phyloP scores from a whole-genome alignment of 768 basidiomycete species.

The Russula sp. region DNA sequence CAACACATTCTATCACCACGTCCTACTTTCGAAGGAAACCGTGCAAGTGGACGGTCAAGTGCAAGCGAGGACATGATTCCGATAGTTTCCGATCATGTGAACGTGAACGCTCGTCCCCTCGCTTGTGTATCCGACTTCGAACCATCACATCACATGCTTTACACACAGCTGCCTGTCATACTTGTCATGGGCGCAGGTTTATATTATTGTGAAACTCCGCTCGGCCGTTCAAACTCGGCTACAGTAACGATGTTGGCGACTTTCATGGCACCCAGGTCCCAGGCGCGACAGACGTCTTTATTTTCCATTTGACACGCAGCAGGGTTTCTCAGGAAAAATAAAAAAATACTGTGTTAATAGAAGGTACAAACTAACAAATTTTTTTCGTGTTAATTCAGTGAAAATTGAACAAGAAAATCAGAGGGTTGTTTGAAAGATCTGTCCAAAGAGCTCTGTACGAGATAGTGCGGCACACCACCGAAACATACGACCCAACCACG shows the following conservation, averaged over 20 bases:
- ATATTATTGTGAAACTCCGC: neutral
- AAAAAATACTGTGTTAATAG: neutral
- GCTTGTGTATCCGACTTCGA: too few species aligned
- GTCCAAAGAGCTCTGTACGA: neutral
- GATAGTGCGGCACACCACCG: neutral
- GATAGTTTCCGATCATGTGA: too few species aligned
- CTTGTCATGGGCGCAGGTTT: too few species aligned
- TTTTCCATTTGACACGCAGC: neutral
- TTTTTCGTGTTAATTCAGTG: neutral
- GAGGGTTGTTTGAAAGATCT: neutral
- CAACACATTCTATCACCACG: neutral
- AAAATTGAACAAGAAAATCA: neutral
- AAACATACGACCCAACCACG: conserved; percentile 31
- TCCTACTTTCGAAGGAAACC: neutral
- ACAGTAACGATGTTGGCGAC: too few species aligned
- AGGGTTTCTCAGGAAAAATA: neutral
- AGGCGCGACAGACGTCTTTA: neutral
- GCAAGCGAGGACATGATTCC: neutral
- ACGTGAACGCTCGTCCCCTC: too few species aligned
- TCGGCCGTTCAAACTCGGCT: too few species aligned
- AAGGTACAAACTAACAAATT: neutral
- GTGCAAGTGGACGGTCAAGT: neutral
- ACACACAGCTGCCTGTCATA: too few species aligned
- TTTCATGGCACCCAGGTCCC: neutral
- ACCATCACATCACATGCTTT: too few species aligned